These are phyloP conservation scores for Argentina anserina DNA, from an alignment of 306 rosid genomes.

Conservation along the genomic window DNA sequence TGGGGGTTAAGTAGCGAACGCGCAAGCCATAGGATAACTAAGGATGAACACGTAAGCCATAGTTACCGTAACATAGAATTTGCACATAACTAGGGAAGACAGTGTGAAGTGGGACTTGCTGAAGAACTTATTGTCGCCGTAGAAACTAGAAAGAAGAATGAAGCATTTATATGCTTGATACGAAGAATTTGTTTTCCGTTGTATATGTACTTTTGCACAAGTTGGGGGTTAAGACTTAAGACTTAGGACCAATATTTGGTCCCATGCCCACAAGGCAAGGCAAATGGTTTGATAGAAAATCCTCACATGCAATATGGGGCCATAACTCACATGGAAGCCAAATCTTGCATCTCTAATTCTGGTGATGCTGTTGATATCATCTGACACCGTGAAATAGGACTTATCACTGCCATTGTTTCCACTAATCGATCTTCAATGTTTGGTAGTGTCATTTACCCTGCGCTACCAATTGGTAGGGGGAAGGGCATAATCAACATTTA, in stretches of 20 bases:
- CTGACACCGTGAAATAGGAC: neutral
- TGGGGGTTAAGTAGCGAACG: no score
- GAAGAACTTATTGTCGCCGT: neutral
- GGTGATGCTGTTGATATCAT: neutral
- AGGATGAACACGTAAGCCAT: no score
- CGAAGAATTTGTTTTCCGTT: neutral
- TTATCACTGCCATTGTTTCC: neutral
- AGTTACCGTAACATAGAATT: neutral
- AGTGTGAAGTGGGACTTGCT: neutral
- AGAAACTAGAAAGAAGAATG: neutral
- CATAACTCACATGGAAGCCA: constrained; percentile 32
- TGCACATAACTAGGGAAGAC: neutral
- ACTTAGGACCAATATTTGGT: no score
- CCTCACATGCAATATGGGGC: constrained; percentile 25
- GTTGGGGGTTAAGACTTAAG: constrained; percentile 1
- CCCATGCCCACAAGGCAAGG: constrained; percentile 1
- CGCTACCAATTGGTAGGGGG: constrained; percentile 1
- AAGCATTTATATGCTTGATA: neutral
- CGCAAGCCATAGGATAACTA: no score
- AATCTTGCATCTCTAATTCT: neutral
- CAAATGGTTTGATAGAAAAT: neutral
- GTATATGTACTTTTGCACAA: neutral
- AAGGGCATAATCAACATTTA: neutral
- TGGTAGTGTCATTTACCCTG: neutral
- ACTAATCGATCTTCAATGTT: neutral